phyloP scores from a whole-genome alignment of 768 basidiomycete genomes.

The Cystobasidium onofrii region DNA sequence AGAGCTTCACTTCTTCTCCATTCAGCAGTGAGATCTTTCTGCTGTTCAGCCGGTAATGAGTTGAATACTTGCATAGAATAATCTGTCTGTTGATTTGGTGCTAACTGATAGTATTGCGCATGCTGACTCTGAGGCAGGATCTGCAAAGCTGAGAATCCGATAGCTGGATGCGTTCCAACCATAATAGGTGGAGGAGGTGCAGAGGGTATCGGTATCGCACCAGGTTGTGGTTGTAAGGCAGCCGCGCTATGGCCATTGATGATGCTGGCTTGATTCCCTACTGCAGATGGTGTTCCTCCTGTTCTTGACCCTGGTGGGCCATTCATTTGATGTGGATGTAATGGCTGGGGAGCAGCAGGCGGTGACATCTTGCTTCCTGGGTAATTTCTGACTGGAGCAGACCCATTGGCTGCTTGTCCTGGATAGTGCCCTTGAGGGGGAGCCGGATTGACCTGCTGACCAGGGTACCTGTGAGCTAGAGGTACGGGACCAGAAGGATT shows the following conservation, averaged over 20 bases:
- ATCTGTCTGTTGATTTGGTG: constrained; percentile 26
- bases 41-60: not conserved
- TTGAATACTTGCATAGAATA: constrained; percentile 27
- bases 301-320: not conserved
- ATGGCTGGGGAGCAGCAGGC: not conserved
- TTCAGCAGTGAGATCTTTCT: constrained; percentile 1
- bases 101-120: constrained; percentile 4
- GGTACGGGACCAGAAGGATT: not conserved
- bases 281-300: not conserved
- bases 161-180: constrained; percentile 9
- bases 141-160: constrained; percentile 25
- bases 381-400: not conserved
- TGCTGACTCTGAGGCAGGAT: constrained; percentile 18
- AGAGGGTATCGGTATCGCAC: not conserved
- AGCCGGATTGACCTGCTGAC: not conserved
- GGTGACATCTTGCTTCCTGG: not conserved
- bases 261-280: not conserved
- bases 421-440: not conserved
- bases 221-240: not conserved
- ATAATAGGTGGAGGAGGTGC: constrained; percentile 12
- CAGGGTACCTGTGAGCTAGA: not conserved
- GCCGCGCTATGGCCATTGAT: constrained; percentile 3
- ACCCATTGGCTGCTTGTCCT: not conserved
- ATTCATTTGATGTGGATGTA: constrained; percentile 24
- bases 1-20: not conserved